A percentile compares a stretch with the other conserved stretches of the same genome.
phyloP scores from a whole-genome alignment of 768 basidiomycete genomes.

The Thelephora aurantiotincta region DNA sequence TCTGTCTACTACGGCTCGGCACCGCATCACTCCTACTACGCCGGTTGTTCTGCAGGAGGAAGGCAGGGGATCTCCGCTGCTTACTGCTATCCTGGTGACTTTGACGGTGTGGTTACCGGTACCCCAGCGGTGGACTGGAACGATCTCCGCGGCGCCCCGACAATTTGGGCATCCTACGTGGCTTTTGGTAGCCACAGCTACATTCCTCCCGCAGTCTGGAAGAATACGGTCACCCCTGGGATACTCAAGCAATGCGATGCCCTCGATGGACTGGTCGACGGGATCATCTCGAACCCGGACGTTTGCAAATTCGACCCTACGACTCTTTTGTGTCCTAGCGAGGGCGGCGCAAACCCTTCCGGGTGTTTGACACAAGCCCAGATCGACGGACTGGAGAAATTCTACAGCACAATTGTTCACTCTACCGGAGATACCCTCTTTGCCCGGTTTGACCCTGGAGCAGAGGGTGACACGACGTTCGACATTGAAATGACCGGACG shows the following conservation, averaged over 20 bases:
- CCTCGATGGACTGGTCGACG: no score
- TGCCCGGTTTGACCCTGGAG: background rate
- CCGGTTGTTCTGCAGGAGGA: background rate
- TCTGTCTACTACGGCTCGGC: background rate
- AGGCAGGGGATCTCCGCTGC: no score
- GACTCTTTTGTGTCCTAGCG: background rate
- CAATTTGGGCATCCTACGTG: background rate
- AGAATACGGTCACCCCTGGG: background rate
- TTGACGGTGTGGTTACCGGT: background rate
- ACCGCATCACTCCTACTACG: background rate
- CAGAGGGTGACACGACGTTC: background rate
- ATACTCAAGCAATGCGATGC: no score
- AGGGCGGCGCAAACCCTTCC: no score
- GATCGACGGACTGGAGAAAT: background rate
- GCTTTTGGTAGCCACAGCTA: background rate
- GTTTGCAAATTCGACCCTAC: no score
- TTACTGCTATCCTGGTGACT: background rate
- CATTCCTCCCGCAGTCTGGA: background rate
- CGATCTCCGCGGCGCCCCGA: background rate
- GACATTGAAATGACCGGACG: background rate
- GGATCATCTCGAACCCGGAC: no score
- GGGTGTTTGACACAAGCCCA: background rate
- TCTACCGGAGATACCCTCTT: background rate
- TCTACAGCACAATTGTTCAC: background rate
- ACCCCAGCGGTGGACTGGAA: background rate